Percentiles rank a stretch among this genome's conserved stretches.
phyloP scores from a whole-genome alignment of 2,329 filamentous ascomycete genomes.

The Chaetomiaceae sp. region DNA sequence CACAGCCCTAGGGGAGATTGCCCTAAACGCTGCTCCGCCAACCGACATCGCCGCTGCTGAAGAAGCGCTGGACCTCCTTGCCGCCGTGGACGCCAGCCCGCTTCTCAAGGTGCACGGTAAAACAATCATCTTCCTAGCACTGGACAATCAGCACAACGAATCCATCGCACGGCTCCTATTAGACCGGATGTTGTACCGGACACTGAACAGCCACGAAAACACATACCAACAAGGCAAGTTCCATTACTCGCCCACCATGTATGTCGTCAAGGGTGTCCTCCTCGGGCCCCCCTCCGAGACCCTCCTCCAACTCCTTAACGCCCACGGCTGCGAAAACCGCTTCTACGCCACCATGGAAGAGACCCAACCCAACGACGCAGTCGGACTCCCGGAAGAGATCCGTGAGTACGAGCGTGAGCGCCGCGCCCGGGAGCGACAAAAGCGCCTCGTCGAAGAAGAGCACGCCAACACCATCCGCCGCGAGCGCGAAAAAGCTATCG shows the following conservation, averaged over 20 bases:
- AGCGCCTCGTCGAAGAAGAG: conserved; percentile 17
- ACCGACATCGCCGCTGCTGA: conserved; percentile 23
- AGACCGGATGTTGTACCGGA: conserved; percentile 26
- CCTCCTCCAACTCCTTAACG: conserved; percentile 21
- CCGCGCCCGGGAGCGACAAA: conserved; percentile 19
- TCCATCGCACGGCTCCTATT: conserved; percentile 27
- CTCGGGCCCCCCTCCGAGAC: conserved; percentile 16
- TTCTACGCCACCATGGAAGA: conserved; percentile 26
- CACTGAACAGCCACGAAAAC: conserved; percentile 29
- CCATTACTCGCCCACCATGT: conserved; percentile 32
- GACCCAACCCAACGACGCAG: conserved; percentile 22
- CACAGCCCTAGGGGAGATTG: conserved; percentile 30
- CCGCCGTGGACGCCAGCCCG: conserved; percentile 26
- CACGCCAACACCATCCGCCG: conserved; percentile 18
- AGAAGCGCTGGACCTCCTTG: conserved; percentile 26
- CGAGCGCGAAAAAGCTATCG: conserved; percentile 20
- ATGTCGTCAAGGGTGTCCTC: conserved; percentile 26
- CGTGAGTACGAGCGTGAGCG: conserved; percentile 23
- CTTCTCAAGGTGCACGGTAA: conserved; percentile 29
- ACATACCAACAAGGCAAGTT: conserved; percentile 27
- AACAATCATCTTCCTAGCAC: conserved; percentile 30
- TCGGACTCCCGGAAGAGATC: conserved; percentile 26
- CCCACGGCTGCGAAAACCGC: conserved; percentile 24
- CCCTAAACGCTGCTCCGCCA: conserved; percentile 20
- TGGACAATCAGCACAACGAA: conserved; percentile 29